Evolutionary conservation across 495 filamentous ascomycete species (phyloP).

Genomic region (Aspergillus sparsus): DNA sequence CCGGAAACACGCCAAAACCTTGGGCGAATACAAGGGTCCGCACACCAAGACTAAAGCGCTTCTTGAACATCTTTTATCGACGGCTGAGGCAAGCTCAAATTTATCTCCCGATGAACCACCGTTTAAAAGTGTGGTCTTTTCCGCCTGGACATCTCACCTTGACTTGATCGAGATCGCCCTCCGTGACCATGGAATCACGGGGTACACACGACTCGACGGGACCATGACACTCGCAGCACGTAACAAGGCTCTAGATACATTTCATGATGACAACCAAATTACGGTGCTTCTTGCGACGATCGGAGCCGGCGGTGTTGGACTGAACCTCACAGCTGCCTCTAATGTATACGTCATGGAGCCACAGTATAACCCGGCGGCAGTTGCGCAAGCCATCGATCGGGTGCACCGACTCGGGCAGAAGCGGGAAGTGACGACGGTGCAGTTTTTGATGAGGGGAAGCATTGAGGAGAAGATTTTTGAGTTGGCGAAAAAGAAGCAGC

Average conservation of each 20-base stretch:
- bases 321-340: conserved; percentile 85
- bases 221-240: conserved; percentile 75
- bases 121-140: conserved; percentile 90
- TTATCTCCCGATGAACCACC: conserved; percentile 62
- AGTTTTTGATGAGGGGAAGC: conserved; percentile 84
- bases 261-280: conserved; percentile 70
- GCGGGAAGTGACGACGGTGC: conserved; percentile 73
- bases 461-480: conserved; percentile 94
- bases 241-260: conserved; percentile 68
- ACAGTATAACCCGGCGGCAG: conserved; percentile 92
- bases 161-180: conserved; percentile 91
- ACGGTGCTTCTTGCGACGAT: conserved; percentile 88
- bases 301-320: conserved; percentile 84
- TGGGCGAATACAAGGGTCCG: conserved; percentile 75
- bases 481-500: conserved; percentile 86
- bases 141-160: conserved; percentile 89
- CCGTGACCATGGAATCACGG: conserved; percentile 58
- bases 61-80: conserved; percentile 61
- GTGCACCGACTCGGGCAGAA: conserved; percentile 93
- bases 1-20: conserved; percentile 57
- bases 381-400: conserved; percentile 91
- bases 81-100: conserved; percentile 58
- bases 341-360: conserved; percentile 97
- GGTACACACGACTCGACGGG: conserved; percentile 82
- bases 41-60: conserved; percentile 89